phyloP scores from a whole-genome alignment of 169 alveolate genomes.

The Plasmodium vivax region DNA sequence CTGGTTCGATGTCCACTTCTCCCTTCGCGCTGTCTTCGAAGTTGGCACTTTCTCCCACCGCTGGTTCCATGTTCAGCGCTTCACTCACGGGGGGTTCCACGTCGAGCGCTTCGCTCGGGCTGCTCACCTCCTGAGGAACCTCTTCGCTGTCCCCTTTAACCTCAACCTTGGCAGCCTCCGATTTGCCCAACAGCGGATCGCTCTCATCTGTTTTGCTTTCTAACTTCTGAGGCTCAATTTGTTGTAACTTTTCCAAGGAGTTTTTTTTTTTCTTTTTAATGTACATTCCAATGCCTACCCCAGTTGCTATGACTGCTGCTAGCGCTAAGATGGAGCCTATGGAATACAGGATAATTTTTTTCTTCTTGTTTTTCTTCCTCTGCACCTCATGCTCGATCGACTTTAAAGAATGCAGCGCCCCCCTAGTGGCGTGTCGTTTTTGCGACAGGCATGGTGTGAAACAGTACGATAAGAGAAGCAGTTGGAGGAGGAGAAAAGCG shows the following conservation, averaged over 20 bases:
- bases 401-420: not conserved
- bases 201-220: not conserved
- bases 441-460: not conserved
- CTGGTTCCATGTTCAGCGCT: no score
- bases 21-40: no score
- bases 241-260: not conserved
- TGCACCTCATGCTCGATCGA: not conserved
- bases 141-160: not conserved
- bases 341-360: not conserved
- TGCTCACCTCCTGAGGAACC: not conserved
- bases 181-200: not conserved
- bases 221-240: not conserved
- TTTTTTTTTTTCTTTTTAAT: constrained; percentile 17
- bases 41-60: no score
- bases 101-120: not conserved
- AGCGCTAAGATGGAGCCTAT: constrained; percentile 5
- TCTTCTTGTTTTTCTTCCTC: constrained; percentile 1
- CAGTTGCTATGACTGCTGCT: constrained; percentile 17
- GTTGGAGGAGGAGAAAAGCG: constrained; percentile 4
- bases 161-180: not conserved
- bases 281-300: constrained; percentile 31
- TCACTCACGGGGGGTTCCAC: no score
- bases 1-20: no score
- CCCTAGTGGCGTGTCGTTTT: not conserved
- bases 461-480: not conserved